Base-by-base conservation (phyloP, 495 filamentous ascomycete genomes). In the Ramalina intermedia region DNA sequence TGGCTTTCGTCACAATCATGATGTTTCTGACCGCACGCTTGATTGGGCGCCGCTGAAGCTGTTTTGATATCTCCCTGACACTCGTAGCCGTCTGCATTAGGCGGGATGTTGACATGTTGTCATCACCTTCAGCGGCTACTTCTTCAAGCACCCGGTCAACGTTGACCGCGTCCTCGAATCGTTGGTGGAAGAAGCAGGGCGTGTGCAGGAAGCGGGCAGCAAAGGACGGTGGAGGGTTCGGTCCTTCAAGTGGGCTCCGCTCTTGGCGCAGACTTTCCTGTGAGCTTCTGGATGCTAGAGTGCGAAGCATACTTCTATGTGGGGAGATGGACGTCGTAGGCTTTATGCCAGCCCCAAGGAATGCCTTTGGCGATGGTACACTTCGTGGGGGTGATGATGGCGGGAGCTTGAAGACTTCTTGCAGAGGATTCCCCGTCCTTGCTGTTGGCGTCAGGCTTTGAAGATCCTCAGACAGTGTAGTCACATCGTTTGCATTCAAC, bases 1-100 rank as follows among this genome's bases (percentile, higher is more conserved):
- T 75, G 21, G 93, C 88, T 65, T 96, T 98, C 49, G 93, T 98
- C 26, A 98, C 78, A 55, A 98, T 88, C 87, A 98, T 94, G 49
- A 98, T 77, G 62, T 81, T 94, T 50, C 75, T 75, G 33, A 96
- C 88, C 1, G 85, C 87, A 43, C 86, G 78, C 61, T 82, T 87
- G 65, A 96, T 85, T 13, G 88, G 87, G 26, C 84, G 73, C 38
- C 90, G 78, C 64, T 91, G 87, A 43, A 98, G 70, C 64, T 96
- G 91, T 62, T 88, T 87, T 2, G 88, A 90, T 2, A 96, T 88
- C 62, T 98, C 91, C 6, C 91, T 77, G 9, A 98, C 93, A 18
- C 87, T 83, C 1, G 87, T 90, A 27, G 93, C 93, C 1, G 93
- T 98, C 64, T 94, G 90, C 45, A 96, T 80, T 26, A 98, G 73